Evolutionary conservation across 306 rosid genomes (phyloP), one percentile per base, ranked within the genome.

Genomic region (Oemleria cerasiformis): DNA sequence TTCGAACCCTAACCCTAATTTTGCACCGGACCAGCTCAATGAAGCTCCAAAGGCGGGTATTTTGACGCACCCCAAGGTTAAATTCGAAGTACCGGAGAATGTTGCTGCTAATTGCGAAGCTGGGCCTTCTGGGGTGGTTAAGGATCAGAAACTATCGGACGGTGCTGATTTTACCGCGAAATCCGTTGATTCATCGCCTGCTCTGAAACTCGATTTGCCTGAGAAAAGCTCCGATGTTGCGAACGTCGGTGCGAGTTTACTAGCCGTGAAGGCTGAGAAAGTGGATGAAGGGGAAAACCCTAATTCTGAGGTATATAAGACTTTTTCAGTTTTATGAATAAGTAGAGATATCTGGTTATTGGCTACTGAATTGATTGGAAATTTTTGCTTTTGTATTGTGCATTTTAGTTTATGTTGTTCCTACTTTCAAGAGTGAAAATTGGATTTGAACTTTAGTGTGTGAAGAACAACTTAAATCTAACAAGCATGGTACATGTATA

Each of bases 51-150:
- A 72, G 69, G 79, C 14, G 71, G 66, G 3, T 17, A 60, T 57
- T 39, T 75, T 8, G 51, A 36, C 79, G 9, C 23, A 61, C 57
- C 42, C 63, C 8, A 72, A 67, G 48, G 53, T 61, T 51, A 63
- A 65, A 19, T 17, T 61, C 17, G 82, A 76, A 73, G 55, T 53
- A 5, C 54, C 57, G 34, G 75, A 43, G 51, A 76, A 67, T 67
- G 62, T 62, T 69, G 56, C 34, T 44, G 70, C 74, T 55, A 71
- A 69, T 54, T 69, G 74, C 45, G 86, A 77, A 38, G 90, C 85
- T 66, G 91, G 86, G 55, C 83, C 93, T 20, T 78, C 88, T 39
- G 55, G 73, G 44, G 67, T 70, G 63, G 77, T 16, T 48, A 68
- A 79, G 60, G 80, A 70, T 34, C 78, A 51, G 72, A 70, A 40